A percentile compares a stretch with the other conserved stretches of the same genome.
Conservation (phyloP, 768 basidiomycete species). For the Porphyrellus cyaneotinctus region DNA sequence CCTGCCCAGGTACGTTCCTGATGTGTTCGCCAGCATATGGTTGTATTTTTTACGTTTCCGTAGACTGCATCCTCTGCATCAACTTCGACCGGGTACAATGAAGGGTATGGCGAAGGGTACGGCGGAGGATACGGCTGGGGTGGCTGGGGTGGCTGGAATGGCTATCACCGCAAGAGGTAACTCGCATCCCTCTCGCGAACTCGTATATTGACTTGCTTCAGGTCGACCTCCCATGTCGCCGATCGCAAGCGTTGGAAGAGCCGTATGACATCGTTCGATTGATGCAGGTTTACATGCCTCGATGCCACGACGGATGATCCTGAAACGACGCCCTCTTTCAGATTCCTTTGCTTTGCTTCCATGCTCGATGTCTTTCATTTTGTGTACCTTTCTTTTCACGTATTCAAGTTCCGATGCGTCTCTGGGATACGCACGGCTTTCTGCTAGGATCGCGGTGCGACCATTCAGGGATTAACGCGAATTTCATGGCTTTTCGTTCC, state of each 20-base stretch:
- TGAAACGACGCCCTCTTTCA: not conserved
- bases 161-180: constrained; percentile 4
- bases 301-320: not conserved
- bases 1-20: constrained; percentile 13
- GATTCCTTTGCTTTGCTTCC: not conserved
- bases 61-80: constrained; percentile 1
- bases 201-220: not conserved
- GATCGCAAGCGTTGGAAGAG: constrained; percentile 8
- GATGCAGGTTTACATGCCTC: not conserved
- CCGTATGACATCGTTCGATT: not conserved
- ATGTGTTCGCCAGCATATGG: not conserved
- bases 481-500: not conserved
- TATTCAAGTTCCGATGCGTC: not conserved
- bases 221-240: not conserved
- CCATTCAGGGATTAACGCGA: not conserved
- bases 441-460: too few species aligned
- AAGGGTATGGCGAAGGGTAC: not conserved
- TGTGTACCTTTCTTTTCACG: not conserved
- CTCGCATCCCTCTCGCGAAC: not conserved
- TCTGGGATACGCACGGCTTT: not conserved
- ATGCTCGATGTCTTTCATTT: not conserved
- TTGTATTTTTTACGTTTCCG: not conserved
- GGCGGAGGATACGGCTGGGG: not conserved
- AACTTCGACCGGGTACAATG: not conserved
- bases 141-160: not conserved